These are phyloP conservation scores for Tolypocladium tropicale DNA, from an alignment of 2,329 filamentous ascomycete genomes.

Conservation along the genomic window DNA sequence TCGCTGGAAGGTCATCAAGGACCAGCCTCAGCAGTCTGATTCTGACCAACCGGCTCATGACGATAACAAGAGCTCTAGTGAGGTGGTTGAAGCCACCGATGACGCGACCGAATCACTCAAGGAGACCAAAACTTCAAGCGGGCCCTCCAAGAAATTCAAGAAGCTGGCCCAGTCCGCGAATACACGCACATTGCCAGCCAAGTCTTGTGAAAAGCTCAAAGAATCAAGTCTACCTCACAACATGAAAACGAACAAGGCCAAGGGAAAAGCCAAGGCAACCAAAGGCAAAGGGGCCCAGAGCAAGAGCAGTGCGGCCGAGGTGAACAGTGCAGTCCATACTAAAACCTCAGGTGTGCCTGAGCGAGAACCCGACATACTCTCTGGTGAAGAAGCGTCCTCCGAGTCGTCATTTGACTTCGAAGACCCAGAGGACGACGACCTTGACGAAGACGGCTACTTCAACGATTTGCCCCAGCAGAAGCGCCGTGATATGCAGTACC, in stretches of 20 bases:
- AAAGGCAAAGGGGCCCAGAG: conserved; percentile 9
- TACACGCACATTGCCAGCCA: not conserved
- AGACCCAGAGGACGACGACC: conserved; percentile 3
- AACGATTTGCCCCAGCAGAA: conserved; percentile 7
- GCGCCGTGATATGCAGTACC: conserved; percentile 17
- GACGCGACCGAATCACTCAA: not conserved
- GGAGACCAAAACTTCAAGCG: not conserved
- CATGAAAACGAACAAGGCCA: not conserved
- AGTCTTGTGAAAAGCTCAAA: not conserved
- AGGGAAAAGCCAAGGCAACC: conserved; percentile 4
- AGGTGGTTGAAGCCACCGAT: not conserved
- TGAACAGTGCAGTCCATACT: conserved; percentile 10
- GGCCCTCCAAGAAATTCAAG: not conserved
- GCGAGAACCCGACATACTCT: conserved; percentile 6
- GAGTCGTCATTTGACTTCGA: conserved; percentile 12
- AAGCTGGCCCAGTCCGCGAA: not conserved
- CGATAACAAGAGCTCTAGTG: not conserved
- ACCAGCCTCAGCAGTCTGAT: conserved; percentile 6
- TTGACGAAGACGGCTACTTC: not conserved
- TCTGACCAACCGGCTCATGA: not conserved
- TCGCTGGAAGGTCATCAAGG: conserved; percentile 22
- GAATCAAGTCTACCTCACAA: not conserved
- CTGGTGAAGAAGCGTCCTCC: conserved; percentile 17
- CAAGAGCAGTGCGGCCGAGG: conserved; percentile 9
- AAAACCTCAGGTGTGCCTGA: conserved; percentile 5